Percentiles rank a stretch among this genome's conserved stretches.
Evolutionary conservation across 306 rosid genomes (phyloP).

Genomic region (Cercis canadensis): DNA sequence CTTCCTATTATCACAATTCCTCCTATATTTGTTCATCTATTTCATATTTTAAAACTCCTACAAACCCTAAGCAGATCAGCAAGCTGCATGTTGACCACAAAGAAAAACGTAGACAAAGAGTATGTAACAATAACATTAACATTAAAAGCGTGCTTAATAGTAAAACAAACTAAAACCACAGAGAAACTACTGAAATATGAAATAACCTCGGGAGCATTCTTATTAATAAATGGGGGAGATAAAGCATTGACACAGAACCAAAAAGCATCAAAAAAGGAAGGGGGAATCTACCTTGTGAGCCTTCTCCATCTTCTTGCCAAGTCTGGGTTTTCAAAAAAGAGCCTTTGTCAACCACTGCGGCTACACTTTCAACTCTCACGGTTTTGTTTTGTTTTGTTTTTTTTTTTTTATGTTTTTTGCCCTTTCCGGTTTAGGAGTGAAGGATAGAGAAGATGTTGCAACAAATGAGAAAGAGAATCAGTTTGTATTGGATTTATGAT

Average conservation of each 20-base stretch:
- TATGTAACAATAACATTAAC: not conserved
- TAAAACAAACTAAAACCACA: not conserved
- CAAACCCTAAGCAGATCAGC: slow-evolving; percentile 13
- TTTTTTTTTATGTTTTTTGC: too few relatives aligned
- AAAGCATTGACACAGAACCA: too few relatives aligned
- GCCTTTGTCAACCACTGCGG: too few relatives aligned
- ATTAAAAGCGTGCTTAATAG: not conserved
- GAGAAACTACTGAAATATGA: not conserved
- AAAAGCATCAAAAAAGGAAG: too few relatives aligned
- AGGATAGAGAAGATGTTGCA: too few relatives aligned
- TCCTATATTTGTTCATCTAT: slow-evolving; percentile 1
- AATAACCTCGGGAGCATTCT: not conserved
- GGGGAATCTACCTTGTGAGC: slow-evolving; percentile 24
- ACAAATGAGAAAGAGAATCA: too few relatives aligned
- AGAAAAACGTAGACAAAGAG: not conserved
- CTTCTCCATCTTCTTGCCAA: slow-evolving; percentile 12
- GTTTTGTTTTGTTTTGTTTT: too few relatives aligned
- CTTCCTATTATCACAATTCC: not conserved
- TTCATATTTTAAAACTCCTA: slow-evolving; percentile 26
- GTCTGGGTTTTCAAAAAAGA: slow-evolving; percentile 40
- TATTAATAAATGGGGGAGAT: not conserved
- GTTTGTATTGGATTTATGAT: too few relatives aligned
- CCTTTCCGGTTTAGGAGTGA: too few relatives aligned
- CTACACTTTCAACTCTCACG: too few relatives aligned
- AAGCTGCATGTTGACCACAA: not conserved